Conservation (phyloP, 2,329 filamentous ascomycete genomes). For the Aspergillus tubingensis region DNA sequence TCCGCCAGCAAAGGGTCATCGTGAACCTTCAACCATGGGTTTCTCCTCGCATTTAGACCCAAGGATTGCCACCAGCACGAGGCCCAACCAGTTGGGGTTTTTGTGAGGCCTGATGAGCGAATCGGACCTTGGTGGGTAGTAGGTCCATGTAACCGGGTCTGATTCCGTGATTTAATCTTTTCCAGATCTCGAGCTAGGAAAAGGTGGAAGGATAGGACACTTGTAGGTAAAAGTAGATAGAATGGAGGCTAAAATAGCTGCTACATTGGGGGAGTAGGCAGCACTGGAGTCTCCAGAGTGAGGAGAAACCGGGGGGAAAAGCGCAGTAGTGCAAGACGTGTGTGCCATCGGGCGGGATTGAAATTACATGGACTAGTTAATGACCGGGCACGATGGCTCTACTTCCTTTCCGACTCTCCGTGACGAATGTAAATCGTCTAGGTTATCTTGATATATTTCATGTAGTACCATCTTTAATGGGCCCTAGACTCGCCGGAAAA, state of each 20-base stretch:
- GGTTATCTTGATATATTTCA: not conserved
- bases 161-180: not conserved
- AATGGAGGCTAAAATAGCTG: not conserved
- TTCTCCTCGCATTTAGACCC: slow-evolving; percentile 2
- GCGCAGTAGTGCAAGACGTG: not conserved
- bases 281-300: too few species aligned
- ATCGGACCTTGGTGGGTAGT: not conserved
- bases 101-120: not conserved
- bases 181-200: not conserved
- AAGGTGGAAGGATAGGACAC: not conserved
- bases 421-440: not conserved
- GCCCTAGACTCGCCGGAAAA: not conserved
- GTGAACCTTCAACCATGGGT: slow-evolving; percentile 7
- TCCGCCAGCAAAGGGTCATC: not conserved
- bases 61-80: slow-evolving; percentile 4
- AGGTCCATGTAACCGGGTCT: not conserved
- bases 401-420: not conserved
- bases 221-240: too few species aligned
- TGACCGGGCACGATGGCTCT: not conserved
- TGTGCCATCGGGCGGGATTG: not conserved
- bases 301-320: not conserved
- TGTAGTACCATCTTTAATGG: not conserved
- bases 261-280: not conserved
- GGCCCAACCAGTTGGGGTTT: not conserved
- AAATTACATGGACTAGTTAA: not conserved